Evolutionary conservation across 2,329 filamentous ascomycete species (phyloP).

Genomic region (Westerdykella sp.): DNA sequence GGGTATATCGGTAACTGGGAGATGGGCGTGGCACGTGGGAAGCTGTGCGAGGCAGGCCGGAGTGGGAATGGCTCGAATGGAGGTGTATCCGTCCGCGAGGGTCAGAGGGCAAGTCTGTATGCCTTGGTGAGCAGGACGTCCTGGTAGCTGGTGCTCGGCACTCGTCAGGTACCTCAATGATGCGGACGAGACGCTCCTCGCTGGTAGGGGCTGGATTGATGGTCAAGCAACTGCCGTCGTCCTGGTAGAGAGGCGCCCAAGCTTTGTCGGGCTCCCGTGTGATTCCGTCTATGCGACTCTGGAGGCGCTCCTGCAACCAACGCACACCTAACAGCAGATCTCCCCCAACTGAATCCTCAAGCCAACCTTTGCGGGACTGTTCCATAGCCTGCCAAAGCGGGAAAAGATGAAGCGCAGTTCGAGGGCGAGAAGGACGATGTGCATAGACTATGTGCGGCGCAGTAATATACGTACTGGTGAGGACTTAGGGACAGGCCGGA

Average conservation of each 20-base stretch:
- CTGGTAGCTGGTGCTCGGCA: neutral
- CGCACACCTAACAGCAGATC: conserved; percentile 17
- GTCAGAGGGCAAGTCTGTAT: conserved; percentile 15
- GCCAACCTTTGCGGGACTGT: conserved; percentile 14
- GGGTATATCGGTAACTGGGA: neutral
- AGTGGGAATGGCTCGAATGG: conserved; percentile 14
- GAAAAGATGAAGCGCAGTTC: too few relatives aligned
- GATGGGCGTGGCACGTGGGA: conserved; percentile 1
- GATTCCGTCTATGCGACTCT: conserved; percentile 4
- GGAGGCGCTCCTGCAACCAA: conserved; percentile 17
- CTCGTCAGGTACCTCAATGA: neutral
- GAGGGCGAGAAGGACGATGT: neutral
- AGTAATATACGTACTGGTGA: too few relatives aligned
- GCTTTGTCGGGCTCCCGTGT: conserved; percentile 6
- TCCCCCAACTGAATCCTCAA: conserved; percentile 15
- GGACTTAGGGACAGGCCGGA: too few relatives aligned
- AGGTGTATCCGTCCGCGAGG: conserved; percentile 24
- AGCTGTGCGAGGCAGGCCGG: conserved; percentile 9
- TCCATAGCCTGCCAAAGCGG: conserved; percentile 7
- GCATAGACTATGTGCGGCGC: too few relatives aligned
- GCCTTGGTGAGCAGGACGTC: neutral
- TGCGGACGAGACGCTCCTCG: neutral
- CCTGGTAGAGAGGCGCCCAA: conserved; percentile 24
- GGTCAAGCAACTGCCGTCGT: conserved; percentile 32
- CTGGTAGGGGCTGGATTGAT: conserved; percentile 6